Evolutionary conservation across 306 rosid species (phyloP).

Genomic region (Cyclanthera cordifolia): DNA sequence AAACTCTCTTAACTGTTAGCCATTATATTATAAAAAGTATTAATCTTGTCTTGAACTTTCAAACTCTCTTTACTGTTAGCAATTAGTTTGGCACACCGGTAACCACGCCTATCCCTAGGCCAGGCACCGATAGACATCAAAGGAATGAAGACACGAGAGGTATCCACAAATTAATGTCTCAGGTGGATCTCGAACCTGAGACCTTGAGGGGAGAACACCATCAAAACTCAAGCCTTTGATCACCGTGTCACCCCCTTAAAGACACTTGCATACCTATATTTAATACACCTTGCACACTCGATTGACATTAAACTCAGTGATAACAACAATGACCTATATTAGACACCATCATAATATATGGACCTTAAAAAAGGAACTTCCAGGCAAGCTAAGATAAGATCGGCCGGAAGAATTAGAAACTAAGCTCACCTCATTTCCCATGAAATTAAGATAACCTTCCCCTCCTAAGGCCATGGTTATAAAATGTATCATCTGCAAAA

Average conservation of each 20-base stretch:
- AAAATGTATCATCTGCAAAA: conserved; percentile 84
- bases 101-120: too few relatives aligned
- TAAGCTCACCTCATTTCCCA: conserved; percentile 88
- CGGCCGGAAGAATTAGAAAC: conserved; percentile 13
- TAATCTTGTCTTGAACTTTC: neutral
- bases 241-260: neutral
- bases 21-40: neutral
- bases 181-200: too few relatives aligned
- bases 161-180: too few relatives aligned
- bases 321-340: neutral
- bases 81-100: too few relatives aligned
- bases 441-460: conserved; percentile 92
- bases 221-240: too few relatives aligned
- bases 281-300: neutral
- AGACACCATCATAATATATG: neutral
- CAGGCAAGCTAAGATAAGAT: neutral
- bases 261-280: neutral
- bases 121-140: too few relatives aligned
- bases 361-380: neutral
- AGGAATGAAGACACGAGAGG: too few relatives aligned
- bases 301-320: neutral
- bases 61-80: neutral
- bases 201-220: too few relatives aligned
- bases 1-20: neutral
- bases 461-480: conserved; percentile 93